Evolutionary conservation across 2,329 filamentous ascomycete species (phyloP).

Genomic region (Endothia cerciana): DNA sequence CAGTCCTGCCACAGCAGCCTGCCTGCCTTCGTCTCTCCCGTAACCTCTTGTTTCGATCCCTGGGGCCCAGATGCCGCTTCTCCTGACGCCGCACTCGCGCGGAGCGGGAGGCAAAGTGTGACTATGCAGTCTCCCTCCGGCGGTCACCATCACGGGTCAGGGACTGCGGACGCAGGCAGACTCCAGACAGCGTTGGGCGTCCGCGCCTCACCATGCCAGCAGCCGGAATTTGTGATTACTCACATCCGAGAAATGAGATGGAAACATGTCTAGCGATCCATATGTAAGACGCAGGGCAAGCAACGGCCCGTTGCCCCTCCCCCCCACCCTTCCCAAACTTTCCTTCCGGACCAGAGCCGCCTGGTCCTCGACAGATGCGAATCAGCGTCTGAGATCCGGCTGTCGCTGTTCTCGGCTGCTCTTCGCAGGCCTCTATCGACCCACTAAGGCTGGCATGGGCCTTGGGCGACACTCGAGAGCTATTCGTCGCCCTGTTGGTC

Average conservation of each 20-base stretch:
- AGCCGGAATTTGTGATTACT: background rate
- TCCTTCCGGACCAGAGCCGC: background rate
- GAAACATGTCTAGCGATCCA: background rate
- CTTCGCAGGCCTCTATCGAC: background rate
- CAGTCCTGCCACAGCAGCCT: too few relatives aligned
- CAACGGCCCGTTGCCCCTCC: constrained; percentile 1
- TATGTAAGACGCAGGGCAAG: background rate
- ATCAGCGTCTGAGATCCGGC: too few relatives aligned
- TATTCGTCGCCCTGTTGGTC: background rate
- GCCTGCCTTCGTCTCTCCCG: background rate
- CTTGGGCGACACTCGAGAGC: background rate
- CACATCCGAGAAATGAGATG: background rate
- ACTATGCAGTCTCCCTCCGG: constrained; percentile 11
- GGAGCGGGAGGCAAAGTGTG: background rate
- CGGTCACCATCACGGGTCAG: background rate
- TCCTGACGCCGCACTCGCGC: background rate
- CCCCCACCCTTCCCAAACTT: background rate
- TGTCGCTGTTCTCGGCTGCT: background rate
- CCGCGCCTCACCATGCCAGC: constrained; percentile 6
- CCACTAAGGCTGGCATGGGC: background rate
- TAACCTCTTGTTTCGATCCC: background rate
- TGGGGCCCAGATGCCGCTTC: background rate
- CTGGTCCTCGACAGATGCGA: background rate
- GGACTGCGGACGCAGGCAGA: background rate
- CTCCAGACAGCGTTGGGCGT: background rate